A percentile compares a stretch with the other conserved stretches of the same genome.
These are phyloP conservation scores for Venturia aucupariae DNA, from an alignment of 2,329 filamentous ascomycete genomes.

Conservation along the genomic window DNA sequence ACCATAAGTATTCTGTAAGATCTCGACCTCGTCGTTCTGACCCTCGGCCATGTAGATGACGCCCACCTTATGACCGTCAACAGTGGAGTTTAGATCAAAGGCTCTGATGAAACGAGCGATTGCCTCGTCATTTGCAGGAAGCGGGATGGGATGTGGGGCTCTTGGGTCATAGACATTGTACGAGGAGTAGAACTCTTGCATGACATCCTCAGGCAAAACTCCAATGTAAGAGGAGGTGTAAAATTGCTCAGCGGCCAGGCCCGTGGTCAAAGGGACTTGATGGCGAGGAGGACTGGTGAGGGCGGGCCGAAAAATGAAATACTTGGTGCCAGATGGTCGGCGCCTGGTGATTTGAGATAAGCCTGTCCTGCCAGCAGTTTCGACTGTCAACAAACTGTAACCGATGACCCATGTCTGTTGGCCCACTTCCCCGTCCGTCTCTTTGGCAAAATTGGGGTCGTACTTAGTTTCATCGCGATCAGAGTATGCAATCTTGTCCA, in stretches of 20 bases:
- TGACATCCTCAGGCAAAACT: constrained; percentile 63
- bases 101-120: constrained; percentile 64
- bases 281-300: constrained; percentile 31
- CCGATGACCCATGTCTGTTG: constrained; percentile 65
- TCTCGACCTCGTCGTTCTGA: constrained; percentile 73
- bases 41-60: constrained; percentile 87
- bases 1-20: constrained; percentile 77
- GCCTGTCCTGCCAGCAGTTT: constrained; percentile 57
- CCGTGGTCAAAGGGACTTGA: constrained; percentile 31
- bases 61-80: constrained; percentile 92
- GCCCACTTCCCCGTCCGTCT: constrained; percentile 55
- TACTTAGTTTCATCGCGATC: constrained; percentile 70
- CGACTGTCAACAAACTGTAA: constrained; percentile 64
- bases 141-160: constrained; percentile 55
- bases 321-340: constrained; percentile 46
- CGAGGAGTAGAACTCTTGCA: constrained; percentile 60
- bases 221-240: constrained; percentile 46
- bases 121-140: constrained; percentile 58
- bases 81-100: constrained; percentile 80
- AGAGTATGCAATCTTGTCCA: constrained; percentile 79
- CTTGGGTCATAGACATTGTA: constrained; percentile 14
- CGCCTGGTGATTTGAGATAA: constrained; percentile 64
- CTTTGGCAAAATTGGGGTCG: constrained; percentile 55
- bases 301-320: constrained; percentile 29
- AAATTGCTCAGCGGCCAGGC: constrained; percentile 30